These are phyloP conservation scores for Candida maltosa DNA, from an alignment of 805 yeast genomes.

Conservation along the genomic window DNA sequence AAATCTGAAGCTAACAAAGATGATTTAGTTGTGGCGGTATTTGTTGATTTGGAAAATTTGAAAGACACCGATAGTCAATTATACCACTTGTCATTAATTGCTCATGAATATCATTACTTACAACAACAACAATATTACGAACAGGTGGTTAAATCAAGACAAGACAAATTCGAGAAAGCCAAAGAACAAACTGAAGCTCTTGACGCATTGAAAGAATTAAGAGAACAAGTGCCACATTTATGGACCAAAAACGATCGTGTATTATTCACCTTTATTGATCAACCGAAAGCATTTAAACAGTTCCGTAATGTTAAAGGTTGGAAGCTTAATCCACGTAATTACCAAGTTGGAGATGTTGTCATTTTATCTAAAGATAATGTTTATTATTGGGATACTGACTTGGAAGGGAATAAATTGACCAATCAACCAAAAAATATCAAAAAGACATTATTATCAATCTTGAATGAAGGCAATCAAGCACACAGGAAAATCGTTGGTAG, in stretches of 20 bases:
- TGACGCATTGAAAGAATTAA: slow-evolving; percentile 46
- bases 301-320: slow-evolving; percentile 31
- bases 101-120: slow-evolving; percentile 46
- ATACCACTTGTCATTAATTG: slow-evolving; percentile 40
- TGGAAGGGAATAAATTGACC: slow-evolving; percentile 33
- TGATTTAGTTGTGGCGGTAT: slow-evolving; percentile 46
- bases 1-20: slow-evolving; percentile 15
- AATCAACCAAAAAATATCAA: slow-evolving; percentile 30
- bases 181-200: slow-evolving; percentile 34
- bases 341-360: slow-evolving; percentile 53
- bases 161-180: slow-evolving; percentile 42
- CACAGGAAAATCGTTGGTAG: slow-evolving; percentile 35
- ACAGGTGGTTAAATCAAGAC: slow-evolving; percentile 21
- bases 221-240: slow-evolving; percentile 47
- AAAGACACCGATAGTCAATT: slow-evolving; percentile 27
- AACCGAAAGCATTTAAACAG: slow-evolving; percentile 27
- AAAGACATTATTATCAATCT: slow-evolving; percentile 34
- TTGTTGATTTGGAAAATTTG: slow-evolving; percentile 41
- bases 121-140: slow-evolving; percentile 41
- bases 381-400: slow-evolving; percentile 28
- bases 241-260: slow-evolving; percentile 41
- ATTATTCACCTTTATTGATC: slow-evolving; percentile 50
- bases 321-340: slow-evolving; percentile 31
- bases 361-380: slow-evolving; percentile 45
- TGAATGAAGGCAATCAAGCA: slow-evolving; percentile 20